phyloP scores from a whole-genome alignment of 2,329 filamentous ascomycete genomes.

The Sporothrix variecibatus region DNA sequence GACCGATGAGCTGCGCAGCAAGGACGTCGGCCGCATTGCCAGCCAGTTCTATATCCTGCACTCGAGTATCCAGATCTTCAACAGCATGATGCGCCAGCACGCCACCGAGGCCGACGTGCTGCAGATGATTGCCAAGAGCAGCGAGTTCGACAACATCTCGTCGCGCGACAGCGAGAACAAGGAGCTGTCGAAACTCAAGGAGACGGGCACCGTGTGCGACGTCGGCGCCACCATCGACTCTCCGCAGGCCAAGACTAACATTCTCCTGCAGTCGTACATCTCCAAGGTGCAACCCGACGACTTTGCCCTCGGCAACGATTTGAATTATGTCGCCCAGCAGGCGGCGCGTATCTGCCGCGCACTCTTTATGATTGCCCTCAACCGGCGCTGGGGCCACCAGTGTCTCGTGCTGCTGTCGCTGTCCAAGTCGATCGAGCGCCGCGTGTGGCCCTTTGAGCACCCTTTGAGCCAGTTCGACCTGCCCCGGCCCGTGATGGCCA shows the following conservation, averaged over 20 bases:
- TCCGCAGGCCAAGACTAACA: slow-evolving; percentile 91
- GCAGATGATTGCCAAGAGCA: slow-evolving; percentile 96
- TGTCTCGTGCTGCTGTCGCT: slow-evolving; percentile 87
- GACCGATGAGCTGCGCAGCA: slow-evolving; percentile 89
- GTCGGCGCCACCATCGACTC: slow-evolving; percentile 71
- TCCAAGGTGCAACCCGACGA: slow-evolving; percentile 85
- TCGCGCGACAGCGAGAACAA: slow-evolving; percentile 86
- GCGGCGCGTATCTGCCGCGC: slow-evolving; percentile 91
- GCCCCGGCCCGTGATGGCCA: slow-evolving; percentile 76
- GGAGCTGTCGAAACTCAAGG: slow-evolving; percentile 74
- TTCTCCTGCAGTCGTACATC: slow-evolving; percentile 91
- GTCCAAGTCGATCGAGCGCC: slow-evolving; percentile 95
- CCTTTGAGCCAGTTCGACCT: slow-evolving; percentile 94
- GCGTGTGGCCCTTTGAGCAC: slow-evolving; percentile 93
- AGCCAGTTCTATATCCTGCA: slow-evolving; percentile 97
- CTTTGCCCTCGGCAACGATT: slow-evolving; percentile 89
- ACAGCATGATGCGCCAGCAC: slow-evolving; percentile 84
- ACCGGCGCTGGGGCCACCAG: slow-evolving; percentile 92
- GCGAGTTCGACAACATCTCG: slow-evolving; percentile 97
- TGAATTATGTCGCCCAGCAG: slow-evolving; percentile 94
- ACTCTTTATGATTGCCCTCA: slow-evolving; percentile 95
- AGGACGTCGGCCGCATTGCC: slow-evolving; percentile 93
- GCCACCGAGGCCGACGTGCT: slow-evolving; percentile 90
- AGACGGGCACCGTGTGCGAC: slow-evolving; percentile 74
- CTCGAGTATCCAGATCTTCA: slow-evolving; percentile 93